Base-by-base conservation (phyloP, 2,329 filamentous ascomycete species). In the Microdochium nivale region DNA sequence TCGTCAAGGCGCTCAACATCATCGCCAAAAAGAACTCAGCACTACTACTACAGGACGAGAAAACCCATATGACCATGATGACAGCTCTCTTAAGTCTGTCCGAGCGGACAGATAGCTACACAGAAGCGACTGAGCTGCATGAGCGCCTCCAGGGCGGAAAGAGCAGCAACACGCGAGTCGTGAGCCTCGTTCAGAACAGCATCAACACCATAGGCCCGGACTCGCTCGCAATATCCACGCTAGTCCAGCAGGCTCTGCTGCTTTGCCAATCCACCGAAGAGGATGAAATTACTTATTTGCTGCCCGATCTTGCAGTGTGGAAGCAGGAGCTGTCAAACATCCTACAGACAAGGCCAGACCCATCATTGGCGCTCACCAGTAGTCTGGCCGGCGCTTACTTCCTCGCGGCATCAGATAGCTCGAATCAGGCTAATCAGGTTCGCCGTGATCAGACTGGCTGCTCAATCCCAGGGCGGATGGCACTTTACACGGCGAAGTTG, bases 381-480 rank as follows among this genome's bases (percentile, higher is more conserved):
- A 77, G 77, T 24, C 72, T 96, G 7, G 83, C 81, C 0, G 89
- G 89, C 3, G 81, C 81, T 1, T 79, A 87, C 5, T 83, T 86
- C 56, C 69, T 96, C 2, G 74, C 86, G 0, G 64, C 70, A 11
- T 56, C 60, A 3, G 51, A 63, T 0, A 51, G 61, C 25, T 57
- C 53, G 47, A 54, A 56, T n/a, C 14, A 47, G n/a, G 52, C 37
- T 19, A 48, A 2, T 52, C 52, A 60, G 59, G 46, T 67, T 24
- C 55, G 65, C 30, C 75, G 85, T 44, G 90, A 96, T 62, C 72
- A 77, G 3, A 79, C 80, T 56, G 87, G 87, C 0, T 80, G 84
- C 30, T 89, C 89, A 2, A 74, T 87, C 51, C 82, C 89, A 1
- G 80, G 88, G 14, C 79, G 92, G 51, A 87, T 95, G 71, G 82